Evolutionary conservation across 192 early-diverging fungal species (phyloP), one percentile per base, ranked within the genome.

Genomic region (Phycomyces blakesleeanus): DNA sequence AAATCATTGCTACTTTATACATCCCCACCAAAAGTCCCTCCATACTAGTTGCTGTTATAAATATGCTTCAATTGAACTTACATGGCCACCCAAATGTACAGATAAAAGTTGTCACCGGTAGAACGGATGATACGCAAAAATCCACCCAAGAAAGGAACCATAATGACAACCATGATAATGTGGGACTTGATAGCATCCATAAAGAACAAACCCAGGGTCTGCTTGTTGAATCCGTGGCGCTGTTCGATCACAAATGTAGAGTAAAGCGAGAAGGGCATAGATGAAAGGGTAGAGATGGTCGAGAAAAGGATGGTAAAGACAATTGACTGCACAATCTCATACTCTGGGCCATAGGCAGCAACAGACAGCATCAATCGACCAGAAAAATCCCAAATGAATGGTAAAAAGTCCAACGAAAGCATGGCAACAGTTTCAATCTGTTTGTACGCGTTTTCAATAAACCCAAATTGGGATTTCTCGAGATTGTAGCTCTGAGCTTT

Each of bases 221-320:
- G 86, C 71, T 98, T 98, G 79, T 98, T 98, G 76, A 98, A 97
- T 5, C 95, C 95, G 72, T 96, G 94, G 25, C 83, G 76, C 69
- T 90, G 85, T 78, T 98, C 96, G 63, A 98, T 88, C 11, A 98
- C 93, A 87, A 98, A 98, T 0, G 91, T 96, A 52, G 81, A 82
- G 72, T 95, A 98, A 24, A 96, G 66, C 21, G 83, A 81, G 55
- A 93, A 88, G 7, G 96, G 96, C 51, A 95, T 67, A 14, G 79
- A 81, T 6, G 93, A 67, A 8, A 91, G 58, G 3, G 86, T 87
- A 1, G 85, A 80, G 10, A 87, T 58, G 0, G 85, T 34, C 14
- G 80, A 75, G 27, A 86, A 79, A 7, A 84, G 51, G 0, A 83
- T 67, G 39, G 89, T 83, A 58, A 94, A 97, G 39, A 90, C 74